Base-by-base conservation (phyloP, 1,139 yeast genomes). In the Pichiaceae sp. region DNA sequence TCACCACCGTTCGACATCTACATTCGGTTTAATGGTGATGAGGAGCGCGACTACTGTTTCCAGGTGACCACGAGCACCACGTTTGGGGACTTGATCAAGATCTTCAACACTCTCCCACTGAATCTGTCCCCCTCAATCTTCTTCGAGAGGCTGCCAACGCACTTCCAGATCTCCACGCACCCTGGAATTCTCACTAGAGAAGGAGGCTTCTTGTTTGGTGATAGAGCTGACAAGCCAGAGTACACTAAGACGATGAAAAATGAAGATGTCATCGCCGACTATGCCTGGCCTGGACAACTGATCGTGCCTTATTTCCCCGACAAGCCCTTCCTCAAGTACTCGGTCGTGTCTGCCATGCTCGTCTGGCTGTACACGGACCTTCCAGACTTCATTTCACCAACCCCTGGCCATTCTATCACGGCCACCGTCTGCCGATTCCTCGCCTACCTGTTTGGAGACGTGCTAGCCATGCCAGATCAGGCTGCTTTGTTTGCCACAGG, bases 331-430 rank as follows among this genome's bases (percentile, higher is more conserved):
- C 68, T 72, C 18, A 68, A 69, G 45, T 61, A 70, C 42, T 46
- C 68, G 2, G 66, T 78, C 35, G 42, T 72, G 15, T 38, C 70
- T 0, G 43, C 69, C 6, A 64, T 87, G 51, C 38, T 70, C 12
- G 62, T 62, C 16, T 91, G 98, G 97, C 70, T 91, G 44, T 91
- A 89, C 59, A 78, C 95, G 3, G 97, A 91, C 61, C 68, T 91
- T 55, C 98, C 98, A 1, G 95, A 86, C 54, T 72, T 68, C 49
- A 66, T 86, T 40, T 75, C 89, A 31, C 96, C 96, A 35, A 89
- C 97, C 3, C 97, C 97, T 0, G 96, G 96, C 21, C 70, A 78
- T 41, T 81, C 91, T 46, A 66, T 86, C 41, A 81, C 94, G n/a
- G 78, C 78, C 52, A 75, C 78, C 47, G 45, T 76, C 20, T 63